Evolutionary conservation across 179 eudicot species (phyloP), one percentile per base, ranked within the genome.

Genomic region (Corrigiola litoralis): DNA sequence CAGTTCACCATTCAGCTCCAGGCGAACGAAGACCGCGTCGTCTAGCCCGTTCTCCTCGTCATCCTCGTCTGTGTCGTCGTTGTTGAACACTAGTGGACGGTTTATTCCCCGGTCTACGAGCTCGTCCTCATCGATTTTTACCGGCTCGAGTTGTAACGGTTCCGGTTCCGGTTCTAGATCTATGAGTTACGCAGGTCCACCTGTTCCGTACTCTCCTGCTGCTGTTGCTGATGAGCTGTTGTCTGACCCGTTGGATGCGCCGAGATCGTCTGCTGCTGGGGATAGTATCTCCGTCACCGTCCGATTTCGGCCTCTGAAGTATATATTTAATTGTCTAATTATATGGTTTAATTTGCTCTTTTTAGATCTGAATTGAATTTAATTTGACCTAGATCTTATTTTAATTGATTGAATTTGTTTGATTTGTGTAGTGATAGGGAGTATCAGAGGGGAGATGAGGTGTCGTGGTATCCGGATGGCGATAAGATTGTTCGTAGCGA

Each of bases 241-340:
- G n/a, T 67, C 70, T 16, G 90, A 87, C 63, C 70, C 89, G 56
- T 58, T 78, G 46, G 92, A 89, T 68, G 65, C 40, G 29, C 80
- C 87, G 37, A 71, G 85, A 84, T 75, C 90, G 13, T 41, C 83
- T 63, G 74, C 71, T 3, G 27, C 14, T 16, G 24, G 24, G 9
- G 99, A 90, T 80, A 94, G 99, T 51, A 94, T 94, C 56, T 90
- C 99, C 27, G 99, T 90, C 28, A 94, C 99, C 28, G 84, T 94
- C 58, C 80, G 99, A 67, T 94, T 94, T 80, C 81, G 99, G 54
- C 99, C 99, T 7, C 33, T 94, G 84, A 94, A 82, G 99, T 87
- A 69, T 65, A 12, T 0, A 31, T 29, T 27, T 20, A 6, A 51
- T 7, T 24, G 2, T 6, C 3, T 24, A 14, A n/a, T 14, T 21